Conservation (phyloP, 441 rosid genomes). For the Breynia disticha region DNA sequence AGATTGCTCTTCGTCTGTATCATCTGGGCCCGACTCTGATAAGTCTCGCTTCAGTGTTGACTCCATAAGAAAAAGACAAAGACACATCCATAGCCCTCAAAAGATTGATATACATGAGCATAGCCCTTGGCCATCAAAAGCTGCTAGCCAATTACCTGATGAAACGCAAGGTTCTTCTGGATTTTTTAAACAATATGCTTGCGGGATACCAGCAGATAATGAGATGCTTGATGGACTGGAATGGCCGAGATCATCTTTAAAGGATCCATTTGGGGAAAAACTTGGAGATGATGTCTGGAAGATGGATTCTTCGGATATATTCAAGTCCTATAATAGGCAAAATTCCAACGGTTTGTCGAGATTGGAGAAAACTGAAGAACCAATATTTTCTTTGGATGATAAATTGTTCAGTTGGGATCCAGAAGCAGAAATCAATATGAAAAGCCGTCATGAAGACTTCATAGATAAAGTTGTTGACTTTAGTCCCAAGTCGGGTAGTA, state of each 20-base stretch:
- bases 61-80: conserved; percentile 35
- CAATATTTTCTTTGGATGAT: conserved; percentile 25
- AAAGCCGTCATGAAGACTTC: conserved; percentile 28
- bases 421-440: conserved; percentile 25
- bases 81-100: conserved; percentile 22
- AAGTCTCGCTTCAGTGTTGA: conserved; percentile 33
- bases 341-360: conserved; percentile 17
- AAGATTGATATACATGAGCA: conserved; percentile 29
- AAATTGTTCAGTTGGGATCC: conserved; percentile 22
- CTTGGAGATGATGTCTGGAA: conserved; percentile 21
- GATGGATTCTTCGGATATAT: conserved; percentile 20
- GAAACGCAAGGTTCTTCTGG: conserved; percentile 29
- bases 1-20: conserved; percentile 81
- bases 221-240: conserved; percentile 26
- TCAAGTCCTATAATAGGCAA: conserved; percentile 15
- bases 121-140: conserved; percentile 29
- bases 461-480: conserved; percentile 52
- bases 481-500: conserved; percentile 25
- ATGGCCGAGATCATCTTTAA: conserved; percentile 28
- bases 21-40: conserved; percentile 74
- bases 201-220: conserved; percentile 34
- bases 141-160: conserved; percentile 28
- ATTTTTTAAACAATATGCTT: conserved; percentile 24
- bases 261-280: conserved; percentile 28
- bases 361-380: conserved; percentile 19